These are phyloP conservation scores for Cryphonectria nitschkei DNA, from an alignment of 2,329 filamentous ascomycete species.

Conservation along the genomic window DNA sequence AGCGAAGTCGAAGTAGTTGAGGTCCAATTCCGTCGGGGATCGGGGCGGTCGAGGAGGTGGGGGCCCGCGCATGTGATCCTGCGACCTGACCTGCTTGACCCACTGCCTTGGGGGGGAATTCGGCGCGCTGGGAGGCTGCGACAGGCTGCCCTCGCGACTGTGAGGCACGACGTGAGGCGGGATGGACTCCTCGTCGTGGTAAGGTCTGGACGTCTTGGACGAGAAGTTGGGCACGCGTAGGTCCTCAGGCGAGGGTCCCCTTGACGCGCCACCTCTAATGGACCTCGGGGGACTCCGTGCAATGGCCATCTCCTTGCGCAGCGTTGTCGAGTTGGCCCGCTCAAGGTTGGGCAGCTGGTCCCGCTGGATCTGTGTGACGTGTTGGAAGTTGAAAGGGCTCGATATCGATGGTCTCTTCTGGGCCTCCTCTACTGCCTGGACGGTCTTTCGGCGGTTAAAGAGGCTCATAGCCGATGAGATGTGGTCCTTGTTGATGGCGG, in stretches of 20 bases:
- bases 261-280: constrained; percentile 39
- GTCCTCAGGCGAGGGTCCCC: constrained; percentile 45
- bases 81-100: constrained; percentile 51
- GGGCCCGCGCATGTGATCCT: constrained; percentile 50
- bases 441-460: constrained; percentile 53
- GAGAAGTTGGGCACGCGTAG: constrained; percentile 53
- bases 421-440: constrained; percentile 38
- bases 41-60: constrained; percentile 56
- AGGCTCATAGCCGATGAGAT: constrained; percentile 35
- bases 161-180: constrained; percentile 30
- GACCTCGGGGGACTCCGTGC: constrained; percentile 44
- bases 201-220: constrained; percentile 40
- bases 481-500: constrained; percentile 28
- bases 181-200: constrained; percentile 23
- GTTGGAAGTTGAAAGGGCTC: constrained; percentile 68
- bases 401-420: constrained; percentile 59
- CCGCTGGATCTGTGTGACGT: constrained; percentile 61
- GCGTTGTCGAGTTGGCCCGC: constrained; percentile 44
- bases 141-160: constrained; percentile 30
- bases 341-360: constrained; percentile 50
- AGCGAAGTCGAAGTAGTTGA: constrained; percentile 34
- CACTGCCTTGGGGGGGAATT: constrained; percentile 41
- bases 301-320: constrained; percentile 49
- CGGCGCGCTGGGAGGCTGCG: constrained; percentile 35
- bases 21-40: constrained; percentile 44